A percentile compares a stretch with the other conserved stretches of the same genome.
Evolutionary conservation across 345 rosid species (phyloP).

Genomic region (Melaleuca alternifolia): DNA sequence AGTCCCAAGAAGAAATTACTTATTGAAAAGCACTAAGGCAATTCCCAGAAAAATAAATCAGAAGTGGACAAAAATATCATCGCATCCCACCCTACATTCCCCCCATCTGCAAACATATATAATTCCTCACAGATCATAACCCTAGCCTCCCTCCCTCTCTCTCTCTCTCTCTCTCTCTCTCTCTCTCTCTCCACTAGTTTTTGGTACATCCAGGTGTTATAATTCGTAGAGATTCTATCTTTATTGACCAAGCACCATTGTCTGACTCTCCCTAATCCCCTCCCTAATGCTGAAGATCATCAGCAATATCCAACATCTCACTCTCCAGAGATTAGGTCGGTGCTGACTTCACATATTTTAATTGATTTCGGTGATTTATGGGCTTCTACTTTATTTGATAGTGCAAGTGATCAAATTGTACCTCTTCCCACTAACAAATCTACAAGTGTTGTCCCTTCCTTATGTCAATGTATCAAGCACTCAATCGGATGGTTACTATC

Average conservation of each 20-base stretch:
- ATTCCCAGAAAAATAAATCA: background rate
- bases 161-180: background rate
- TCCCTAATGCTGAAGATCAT: background rate
- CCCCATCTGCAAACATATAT: background rate
- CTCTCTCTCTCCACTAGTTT: background rate
- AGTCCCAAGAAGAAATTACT: background rate
- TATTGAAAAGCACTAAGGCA: background rate
- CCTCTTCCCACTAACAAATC: background rate
- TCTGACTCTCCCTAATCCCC: background rate
- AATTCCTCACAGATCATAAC: background rate
- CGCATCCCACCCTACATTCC: background rate
- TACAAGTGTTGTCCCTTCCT: background rate
- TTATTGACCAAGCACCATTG: background rate
- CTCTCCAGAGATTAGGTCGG: background rate
- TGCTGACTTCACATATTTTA: background rate
- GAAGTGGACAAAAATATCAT: background rate
- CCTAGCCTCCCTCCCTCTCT: background rate
- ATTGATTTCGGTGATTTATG: background rate
- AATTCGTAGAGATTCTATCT: background rate
- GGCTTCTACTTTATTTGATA: background rate
- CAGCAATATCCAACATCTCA: background rate
- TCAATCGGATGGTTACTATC: background rate
- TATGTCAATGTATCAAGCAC: background rate
- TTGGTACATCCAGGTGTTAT: background rate
- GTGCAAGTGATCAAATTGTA: background rate